These are phyloP conservation scores for Periconia sp. DNA, from an alignment of 2,329 filamentous ascomycete genomes.

Conservation along the genomic window DNA sequence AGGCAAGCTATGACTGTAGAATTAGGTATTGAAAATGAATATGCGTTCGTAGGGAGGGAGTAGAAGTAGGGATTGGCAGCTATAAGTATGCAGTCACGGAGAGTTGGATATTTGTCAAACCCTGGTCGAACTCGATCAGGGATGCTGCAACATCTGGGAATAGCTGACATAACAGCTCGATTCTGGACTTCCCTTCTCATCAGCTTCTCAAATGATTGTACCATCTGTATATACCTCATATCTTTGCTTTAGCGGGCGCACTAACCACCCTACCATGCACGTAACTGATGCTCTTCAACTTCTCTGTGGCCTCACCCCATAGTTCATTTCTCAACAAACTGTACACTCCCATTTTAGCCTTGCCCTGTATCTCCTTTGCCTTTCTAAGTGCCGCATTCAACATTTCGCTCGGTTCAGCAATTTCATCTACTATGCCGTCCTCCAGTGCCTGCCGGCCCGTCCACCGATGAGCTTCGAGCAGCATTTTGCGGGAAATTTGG, in stretches of 20 bases:
- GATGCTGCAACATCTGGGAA: too few species aligned
- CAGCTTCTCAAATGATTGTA: neutral
- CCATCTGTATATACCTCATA: constrained; percentile 35
- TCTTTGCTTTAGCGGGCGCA: constrained; percentile 56
- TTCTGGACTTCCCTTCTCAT: constrained; percentile 5
- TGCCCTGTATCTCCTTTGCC: constrained; percentile 51
- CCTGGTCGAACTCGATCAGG: too few species aligned
- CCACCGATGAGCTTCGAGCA: constrained; percentile 62
- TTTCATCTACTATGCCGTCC: constrained; percentile 61
- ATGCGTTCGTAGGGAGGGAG: too few species aligned
- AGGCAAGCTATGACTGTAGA: too few species aligned
- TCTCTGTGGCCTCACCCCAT: constrained; percentile 60
- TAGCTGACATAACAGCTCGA: constrained; percentile 12
- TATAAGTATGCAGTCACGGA: too few species aligned
- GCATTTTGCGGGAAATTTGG: constrained; percentile 61
- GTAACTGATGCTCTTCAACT: constrained; percentile 60
- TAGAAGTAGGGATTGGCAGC: too few species aligned
- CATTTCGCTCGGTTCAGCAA: constrained; percentile 56
- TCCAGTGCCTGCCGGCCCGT: constrained; percentile 58
- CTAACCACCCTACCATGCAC: constrained; percentile 56
- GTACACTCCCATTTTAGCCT: constrained; percentile 58
- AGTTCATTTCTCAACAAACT: constrained; percentile 59
- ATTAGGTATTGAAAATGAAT: too few species aligned
- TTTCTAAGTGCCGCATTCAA: constrained; percentile 54
- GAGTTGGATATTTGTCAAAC: too few species aligned